Percentiles rank a stretch among this genome's conserved stretches.
Conservation (phyloP, 2,329 filamentous ascomycete species). For the Fusarium armeniacum region DNA sequence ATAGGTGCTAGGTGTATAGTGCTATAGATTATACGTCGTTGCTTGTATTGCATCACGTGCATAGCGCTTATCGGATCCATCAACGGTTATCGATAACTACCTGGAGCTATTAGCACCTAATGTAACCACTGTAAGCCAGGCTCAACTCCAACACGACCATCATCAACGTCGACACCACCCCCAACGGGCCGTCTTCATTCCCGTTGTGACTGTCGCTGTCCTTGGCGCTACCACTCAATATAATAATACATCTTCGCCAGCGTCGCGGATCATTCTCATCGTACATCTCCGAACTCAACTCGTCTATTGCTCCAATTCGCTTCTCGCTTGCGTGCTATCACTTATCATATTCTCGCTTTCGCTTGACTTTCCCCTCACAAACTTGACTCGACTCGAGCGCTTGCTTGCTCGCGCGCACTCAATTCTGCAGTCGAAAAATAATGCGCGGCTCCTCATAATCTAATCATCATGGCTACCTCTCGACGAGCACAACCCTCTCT, state of each 20-base stretch:
- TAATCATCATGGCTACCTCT: slow-evolving; percentile 57
- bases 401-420: slow-evolving; percentile 14
- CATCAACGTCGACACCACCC: slow-evolving; percentile 21
- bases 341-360: slow-evolving; percentile 28
- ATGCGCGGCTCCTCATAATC: slow-evolving; percentile 50
- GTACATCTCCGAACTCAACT: neutral
- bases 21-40: neutral
- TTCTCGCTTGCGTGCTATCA: slow-evolving; percentile 7
- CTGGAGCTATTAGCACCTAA: slow-evolving; percentile 28
- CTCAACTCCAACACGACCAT: slow-evolving; percentile 40
- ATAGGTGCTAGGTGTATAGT: neutral
- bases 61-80: slow-evolving; percentile 41
- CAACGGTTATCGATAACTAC: slow-evolving; percentile 8
- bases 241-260: neutral
- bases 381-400: slow-evolving; percentile 12
- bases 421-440: slow-evolving; percentile 35
- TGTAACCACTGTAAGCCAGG: slow-evolving; percentile 49
- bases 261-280: neutral
- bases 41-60: slow-evolving; percentile 45
- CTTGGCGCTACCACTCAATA: neutral
- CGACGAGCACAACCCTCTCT: slow-evolving; percentile 58
- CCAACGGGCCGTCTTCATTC: neutral
- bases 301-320: slow-evolving; percentile 7
- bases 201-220: slow-evolving; percentile 6
- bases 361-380: slow-evolving; percentile 14